phyloP scores from a whole-genome alignment of 352 stramenopile species.

The Globisporangium orthogonon region DNA sequence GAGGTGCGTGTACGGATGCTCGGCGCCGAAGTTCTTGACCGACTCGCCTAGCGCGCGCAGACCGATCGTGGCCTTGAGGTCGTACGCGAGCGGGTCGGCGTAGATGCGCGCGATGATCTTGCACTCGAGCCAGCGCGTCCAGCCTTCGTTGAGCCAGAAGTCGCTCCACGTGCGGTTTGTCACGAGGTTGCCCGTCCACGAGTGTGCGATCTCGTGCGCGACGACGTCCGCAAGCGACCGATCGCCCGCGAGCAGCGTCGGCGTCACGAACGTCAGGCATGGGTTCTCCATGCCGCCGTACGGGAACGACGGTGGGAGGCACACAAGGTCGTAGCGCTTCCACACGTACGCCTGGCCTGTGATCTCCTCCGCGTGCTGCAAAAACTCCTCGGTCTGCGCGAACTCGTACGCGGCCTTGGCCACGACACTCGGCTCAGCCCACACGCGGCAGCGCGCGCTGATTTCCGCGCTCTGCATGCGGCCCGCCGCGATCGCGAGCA shows the following conservation, averaged over 20 bases:
- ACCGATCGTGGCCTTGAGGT: constrained; percentile 50
- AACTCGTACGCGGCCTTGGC: constrained; percentile 93
- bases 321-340: constrained; percentile 97
- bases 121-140: constrained; percentile 96
- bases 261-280: constrained; percentile 95
- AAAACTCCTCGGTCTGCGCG: constrained; percentile 90
- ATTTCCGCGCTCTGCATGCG: constrained; percentile 88
- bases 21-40: constrained; percentile 41
- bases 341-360: constrained; percentile 91
- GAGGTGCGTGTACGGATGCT: constrained; percentile 85
- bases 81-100: constrained; percentile 32
- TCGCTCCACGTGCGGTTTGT: constrained; percentile 95
- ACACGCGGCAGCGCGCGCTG: constrained; percentile 85
- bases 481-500: constrained; percentile 93
- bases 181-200: constrained; percentile 96
- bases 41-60: constrained; percentile 33
- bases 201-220: constrained; percentile 96
- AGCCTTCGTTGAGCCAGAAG: constrained; percentile 99
- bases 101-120: constrained; percentile 90
- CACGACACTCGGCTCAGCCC: constrained; percentile 92
- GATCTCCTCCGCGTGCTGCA: constrained; percentile 90
- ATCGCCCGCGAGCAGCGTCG: constrained; percentile 93
- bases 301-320: constrained; percentile 93
- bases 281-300: constrained; percentile 77
- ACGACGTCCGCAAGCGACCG: constrained; percentile 94